Percentiles rank a stretch among this genome's conserved stretches.
These are phyloP conservation scores for Astrothelium subdiscretum DNA, from an alignment of 495 filamentous ascomycete genomes.

Conservation along the genomic window DNA sequence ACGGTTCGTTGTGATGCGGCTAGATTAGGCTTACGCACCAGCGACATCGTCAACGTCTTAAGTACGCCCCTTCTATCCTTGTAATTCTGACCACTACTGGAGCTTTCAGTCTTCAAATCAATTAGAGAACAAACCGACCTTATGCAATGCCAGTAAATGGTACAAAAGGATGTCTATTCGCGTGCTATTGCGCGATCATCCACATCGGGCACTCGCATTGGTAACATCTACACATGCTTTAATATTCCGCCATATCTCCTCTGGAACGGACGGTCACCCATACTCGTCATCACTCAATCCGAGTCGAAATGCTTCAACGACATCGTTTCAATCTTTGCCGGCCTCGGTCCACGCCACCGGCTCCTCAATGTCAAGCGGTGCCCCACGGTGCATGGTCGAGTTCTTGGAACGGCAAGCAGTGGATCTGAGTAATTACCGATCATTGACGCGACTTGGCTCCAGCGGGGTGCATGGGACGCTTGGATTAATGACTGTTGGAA, in stretches of 20 bases:
- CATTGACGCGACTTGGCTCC: slow-evolving; percentile 45
- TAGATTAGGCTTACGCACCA: not conserved
- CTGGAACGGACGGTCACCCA: slow-evolving; percentile 32
- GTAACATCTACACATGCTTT: slow-evolving; percentile 66
- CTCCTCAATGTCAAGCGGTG: slow-evolving; percentile 17
- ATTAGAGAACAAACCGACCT: not conserved
- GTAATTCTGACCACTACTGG: not conserved
- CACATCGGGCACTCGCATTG: slow-evolving; percentile 75
- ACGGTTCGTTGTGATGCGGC: no score
- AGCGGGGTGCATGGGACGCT: slow-evolving; percentile 72
- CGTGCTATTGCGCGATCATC: slow-evolving; percentile 56
- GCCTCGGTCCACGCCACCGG: slow-evolving; percentile 11
- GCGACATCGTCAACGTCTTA: not conserved
- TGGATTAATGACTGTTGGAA: slow-evolving; percentile 72
- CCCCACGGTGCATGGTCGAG: slow-evolving; percentile 74
- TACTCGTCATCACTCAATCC: slow-evolving; percentile 19
- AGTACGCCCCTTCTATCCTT: not conserved
- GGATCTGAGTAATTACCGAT: slow-evolving; percentile 61
- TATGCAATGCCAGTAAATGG: not conserved
- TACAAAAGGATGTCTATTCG: not conserved
- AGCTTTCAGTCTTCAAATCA: no score
- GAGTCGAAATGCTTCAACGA: slow-evolving; percentile 38
- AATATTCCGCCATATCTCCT: slow-evolving; percentile 63
- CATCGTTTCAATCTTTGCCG: slow-evolving; percentile 26
- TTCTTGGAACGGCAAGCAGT: slow-evolving; percentile 54